Evolutionary conservation across 75 land plant species (phyloP).

Genomic region (Cryptomeria japonica): DNA sequence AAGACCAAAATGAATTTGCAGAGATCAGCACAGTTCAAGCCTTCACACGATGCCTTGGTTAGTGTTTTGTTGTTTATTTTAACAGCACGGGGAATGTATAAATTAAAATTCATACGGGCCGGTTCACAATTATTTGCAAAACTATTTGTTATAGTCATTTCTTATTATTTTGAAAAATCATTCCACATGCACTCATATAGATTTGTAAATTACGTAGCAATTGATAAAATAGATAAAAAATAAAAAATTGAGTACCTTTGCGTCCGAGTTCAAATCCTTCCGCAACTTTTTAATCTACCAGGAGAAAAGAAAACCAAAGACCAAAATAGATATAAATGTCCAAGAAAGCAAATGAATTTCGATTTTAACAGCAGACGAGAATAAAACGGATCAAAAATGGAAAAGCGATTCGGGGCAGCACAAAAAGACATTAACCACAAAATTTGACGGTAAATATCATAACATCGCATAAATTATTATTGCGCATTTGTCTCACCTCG

Average conservation of each 20-base stretch:
- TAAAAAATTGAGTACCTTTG: not conserved
- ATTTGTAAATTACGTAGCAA: not conserved
- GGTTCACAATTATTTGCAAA: not conserved
- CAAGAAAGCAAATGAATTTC: not conserved
- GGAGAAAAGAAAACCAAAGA: not conserved
- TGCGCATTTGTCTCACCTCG: not conserved
- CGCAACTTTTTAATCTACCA: not conserved
- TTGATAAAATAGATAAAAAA: not conserved
- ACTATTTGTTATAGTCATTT: not conserved
- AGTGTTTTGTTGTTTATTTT: not conserved
- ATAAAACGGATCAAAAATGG: not conserved
- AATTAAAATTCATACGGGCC: not conserved
- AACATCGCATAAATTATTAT: not conserved
- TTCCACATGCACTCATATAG: not conserved
- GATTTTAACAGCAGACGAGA: not conserved
- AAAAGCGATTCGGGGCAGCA: not conserved
- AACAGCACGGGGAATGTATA: not conserved
- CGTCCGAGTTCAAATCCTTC: not conserved
- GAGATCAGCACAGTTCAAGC: too few species aligned
- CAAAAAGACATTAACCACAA: not conserved
- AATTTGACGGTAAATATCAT: not conserved
- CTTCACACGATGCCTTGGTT: too few species aligned
- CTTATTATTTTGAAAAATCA: not conserved
- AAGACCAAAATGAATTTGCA: too few species aligned
- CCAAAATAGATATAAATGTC: not conserved